Percentiles rank a stretch among this genome's conserved stretches.
Conservation (phyloP, 2,329 filamentous ascomycete species). For the Saccharata proteae region DNA sequence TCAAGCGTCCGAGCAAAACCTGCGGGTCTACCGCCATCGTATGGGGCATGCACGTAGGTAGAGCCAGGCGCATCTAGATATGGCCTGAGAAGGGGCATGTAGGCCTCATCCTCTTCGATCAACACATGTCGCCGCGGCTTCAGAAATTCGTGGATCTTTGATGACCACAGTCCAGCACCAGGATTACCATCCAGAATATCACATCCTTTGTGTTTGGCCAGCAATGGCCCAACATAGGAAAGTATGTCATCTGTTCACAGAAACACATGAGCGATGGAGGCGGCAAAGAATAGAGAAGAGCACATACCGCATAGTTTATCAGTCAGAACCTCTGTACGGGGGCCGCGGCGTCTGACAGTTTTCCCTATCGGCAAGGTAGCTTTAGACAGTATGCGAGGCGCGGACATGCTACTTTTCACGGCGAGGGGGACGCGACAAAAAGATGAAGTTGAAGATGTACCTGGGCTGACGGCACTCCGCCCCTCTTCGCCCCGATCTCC, state of each 20-base stretch:
- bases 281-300: conserved; percentile 9
- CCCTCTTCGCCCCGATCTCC: too few species aligned
- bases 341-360: too few species aligned
- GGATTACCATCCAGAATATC: conserved; percentile 84
- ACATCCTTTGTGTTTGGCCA: conserved; percentile 61
- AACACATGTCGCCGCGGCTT: conserved; percentile 73
- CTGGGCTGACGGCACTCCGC: too few species aligned
- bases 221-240: conserved; percentile 53
- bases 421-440: too few species aligned
- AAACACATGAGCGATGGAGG: too few species aligned
- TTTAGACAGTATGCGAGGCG: too few species aligned
- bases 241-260: conserved; percentile 53
- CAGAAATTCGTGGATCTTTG: conserved; percentile 60
- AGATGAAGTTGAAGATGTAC: too few species aligned
- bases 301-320: conserved; percentile 33
- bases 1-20: conserved; percentile 41
- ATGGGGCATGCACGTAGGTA: conserved; percentile 22
- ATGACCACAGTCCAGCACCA: conserved; percentile 66
- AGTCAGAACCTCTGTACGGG: too few species aligned
- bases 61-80: conserved; percentile 28
- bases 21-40: conserved; percentile 13
- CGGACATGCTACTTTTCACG: too few species aligned
- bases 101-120: conserved; percentile 59
- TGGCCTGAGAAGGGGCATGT: conserved; percentile 46
- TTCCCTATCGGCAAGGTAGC: too few species aligned